Percentiles rank a stretch among this genome's conserved stretches.
Evolutionary conservation across 106 monocot genomes (phyloP).

Genomic region (Allium sativum): DNA sequence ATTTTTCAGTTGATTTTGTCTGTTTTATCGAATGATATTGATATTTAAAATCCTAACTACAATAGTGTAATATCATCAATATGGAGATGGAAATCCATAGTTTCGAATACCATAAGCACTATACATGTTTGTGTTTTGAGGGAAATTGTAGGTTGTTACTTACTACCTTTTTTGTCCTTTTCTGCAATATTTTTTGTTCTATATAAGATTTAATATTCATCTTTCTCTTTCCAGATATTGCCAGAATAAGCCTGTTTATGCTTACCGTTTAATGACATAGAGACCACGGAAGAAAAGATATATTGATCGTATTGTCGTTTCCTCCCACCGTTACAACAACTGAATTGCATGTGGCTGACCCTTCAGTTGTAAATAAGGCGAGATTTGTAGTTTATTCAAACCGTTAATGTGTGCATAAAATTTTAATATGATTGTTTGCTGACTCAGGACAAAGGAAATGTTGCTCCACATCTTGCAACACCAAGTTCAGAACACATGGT

Average conservation of each 20-base stretch:
- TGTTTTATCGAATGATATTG: too few relatives aligned
- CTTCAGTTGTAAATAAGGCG: constrained; percentile 34
- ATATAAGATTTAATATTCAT: neutral
- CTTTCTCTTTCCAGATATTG: constrained; percentile 61
- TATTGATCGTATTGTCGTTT: constrained; percentile 36
- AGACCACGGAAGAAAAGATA: constrained; percentile 99
- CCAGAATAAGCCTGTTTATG: constrained; percentile 90
- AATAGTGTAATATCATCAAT: too few relatives aligned
- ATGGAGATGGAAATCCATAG: too few relatives aligned
- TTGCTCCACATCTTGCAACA: constrained; percentile 31
- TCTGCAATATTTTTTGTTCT: neutral
- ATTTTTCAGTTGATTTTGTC: neutral
- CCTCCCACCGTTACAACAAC: constrained; percentile 26
- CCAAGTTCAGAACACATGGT: constrained; percentile 29
- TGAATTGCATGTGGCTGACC: constrained; percentile 43
- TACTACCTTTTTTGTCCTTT: neutral
- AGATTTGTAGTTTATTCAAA: too few relatives aligned
- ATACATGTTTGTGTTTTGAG: too few relatives aligned
- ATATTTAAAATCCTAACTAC: too few relatives aligned
- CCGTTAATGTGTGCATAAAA: too few relatives aligned
- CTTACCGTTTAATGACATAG: constrained; percentile 91
- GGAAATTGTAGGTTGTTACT: neutral
- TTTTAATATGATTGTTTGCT: too few relatives aligned
- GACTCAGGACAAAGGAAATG: constrained; percentile 49
- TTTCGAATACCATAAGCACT: too few relatives aligned